Conservation (phyloP, 192 early-diverging fungal species). For the Entomortierella beljakovae region DNA sequence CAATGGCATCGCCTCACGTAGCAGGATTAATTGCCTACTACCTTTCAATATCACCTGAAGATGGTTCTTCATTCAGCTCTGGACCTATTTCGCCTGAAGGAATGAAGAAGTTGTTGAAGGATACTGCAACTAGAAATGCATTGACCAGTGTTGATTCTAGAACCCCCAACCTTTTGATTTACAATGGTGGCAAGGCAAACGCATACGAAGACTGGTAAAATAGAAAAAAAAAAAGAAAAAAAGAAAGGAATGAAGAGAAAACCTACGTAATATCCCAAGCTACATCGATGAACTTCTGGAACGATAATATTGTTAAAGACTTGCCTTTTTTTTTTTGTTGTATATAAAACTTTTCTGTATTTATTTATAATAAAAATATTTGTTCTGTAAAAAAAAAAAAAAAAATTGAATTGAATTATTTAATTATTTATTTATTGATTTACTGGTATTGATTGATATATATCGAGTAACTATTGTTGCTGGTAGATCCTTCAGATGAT, state of each 20-base stretch:
- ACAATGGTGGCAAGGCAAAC: conserved; percentile 55
- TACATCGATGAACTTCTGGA: background rate
- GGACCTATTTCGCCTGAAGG: conserved; percentile 62
- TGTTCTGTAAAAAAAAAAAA: background rate
- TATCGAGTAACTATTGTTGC: too few relatives aligned
- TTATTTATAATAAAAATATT: too few relatives aligned
- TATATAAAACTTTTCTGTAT: background rate
- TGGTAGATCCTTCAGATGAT: too few relatives aligned
- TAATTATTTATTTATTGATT: background rate
- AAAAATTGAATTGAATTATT: background rate
- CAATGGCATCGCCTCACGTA: conserved; percentile 93
- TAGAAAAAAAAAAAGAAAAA: background rate
- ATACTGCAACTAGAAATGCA: conserved; percentile 63
- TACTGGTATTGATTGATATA: too few relatives aligned
- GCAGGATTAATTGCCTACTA: conserved; percentile 85
- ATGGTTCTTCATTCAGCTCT: conserved; percentile 38
- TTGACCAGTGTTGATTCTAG: conserved; percentile 59
- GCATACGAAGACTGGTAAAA: conserved; percentile 44
- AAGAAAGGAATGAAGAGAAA: conserved; percentile 1
- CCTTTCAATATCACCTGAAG: conserved; percentile 60
- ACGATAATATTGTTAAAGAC: background rate
- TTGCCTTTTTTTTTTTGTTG: background rate
- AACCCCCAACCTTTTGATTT: conserved; percentile 73
- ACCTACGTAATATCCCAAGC: too few relatives aligned
- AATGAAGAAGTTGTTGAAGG: conserved; percentile 69